Base-by-base conservation (phyloP, 257 asterid genomes). In the Lithospermum erythrorhizon region DNA sequence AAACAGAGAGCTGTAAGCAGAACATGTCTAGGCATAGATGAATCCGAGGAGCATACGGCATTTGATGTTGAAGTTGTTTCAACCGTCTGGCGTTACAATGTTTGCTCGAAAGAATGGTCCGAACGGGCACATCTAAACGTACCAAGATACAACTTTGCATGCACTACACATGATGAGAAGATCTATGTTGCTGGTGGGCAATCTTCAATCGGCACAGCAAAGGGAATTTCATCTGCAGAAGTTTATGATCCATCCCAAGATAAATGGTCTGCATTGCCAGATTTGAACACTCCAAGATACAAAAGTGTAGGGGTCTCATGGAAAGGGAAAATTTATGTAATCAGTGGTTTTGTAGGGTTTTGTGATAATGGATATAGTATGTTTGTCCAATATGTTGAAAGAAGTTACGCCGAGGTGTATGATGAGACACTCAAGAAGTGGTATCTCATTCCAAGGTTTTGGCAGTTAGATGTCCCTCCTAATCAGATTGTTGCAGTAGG, bases 401-500 rank as follows among this genome's bases (percentile, higher is more conserved):
- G 84, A 0, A 73, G 84, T 20, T 78, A 81, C 0, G 80, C 78
- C 8, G 83, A 80, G 59, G 79, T 83, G 72, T 83, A 78, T 49
- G 59, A 80, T 9, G 63, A 21, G 9, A 20, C 62, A 18, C 19
- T 61, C 2, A 70, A 68, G 6, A 24, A 15, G 48, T 78, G 84
- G 87, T 75, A 68, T 63, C 79, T 78, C 1, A 70, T 71, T 24
- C 53, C 63, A 0, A 71, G 82, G 61, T 73, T 80, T 81, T 80
- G 90, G 90, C 81, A 76, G 24, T 55, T 78, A 41, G 87, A 78
- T 41, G 78, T 83, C 68, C 90, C 90, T 32, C 81, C 84, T 48
- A 78, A 83, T 54, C 84, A 83, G 60, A 80, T 80, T 4, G 77
- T 61, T 3, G 71, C 69, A 3, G 73, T 75, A 55, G 75, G 60